Evolutionary conservation across 495 filamentous ascomycete species (phyloP).

Genomic region (Podospora fimiseda): DNA sequence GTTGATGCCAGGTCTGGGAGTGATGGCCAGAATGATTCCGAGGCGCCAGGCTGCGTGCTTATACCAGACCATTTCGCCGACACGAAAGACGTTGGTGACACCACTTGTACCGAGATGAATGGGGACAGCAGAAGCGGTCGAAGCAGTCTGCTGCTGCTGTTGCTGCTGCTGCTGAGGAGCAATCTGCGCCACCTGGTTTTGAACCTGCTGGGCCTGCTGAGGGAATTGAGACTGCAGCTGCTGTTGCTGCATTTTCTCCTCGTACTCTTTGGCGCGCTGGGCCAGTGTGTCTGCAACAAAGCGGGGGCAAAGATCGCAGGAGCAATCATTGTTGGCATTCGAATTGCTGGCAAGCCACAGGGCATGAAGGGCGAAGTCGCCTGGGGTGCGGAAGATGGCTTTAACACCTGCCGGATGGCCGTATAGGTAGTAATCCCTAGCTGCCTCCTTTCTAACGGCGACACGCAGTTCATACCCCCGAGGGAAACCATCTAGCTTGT

Average conservation of each 20-base stretch:
- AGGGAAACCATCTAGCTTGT: conserved; percentile 26
- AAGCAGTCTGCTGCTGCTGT: conserved; percentile 5
- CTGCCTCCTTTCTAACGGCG: conserved; percentile 18
- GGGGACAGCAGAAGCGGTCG: neutral
- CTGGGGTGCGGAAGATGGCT: conserved; percentile 32
- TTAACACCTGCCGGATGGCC: conserved; percentile 34
- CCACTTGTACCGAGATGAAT: conserved; percentile 19
- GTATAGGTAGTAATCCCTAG: conserved; percentile 36
- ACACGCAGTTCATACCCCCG: conserved; percentile 28
- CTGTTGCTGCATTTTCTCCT: conserved; percentile 6
- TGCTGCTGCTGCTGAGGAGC: conserved; percentile 4
- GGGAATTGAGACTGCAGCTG: conserved; percentile 4
- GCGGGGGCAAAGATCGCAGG: conserved; percentile 29
- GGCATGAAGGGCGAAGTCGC: conserved; percentile 37
- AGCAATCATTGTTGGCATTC: conserved; percentile 28
- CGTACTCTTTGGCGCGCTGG: neutral
- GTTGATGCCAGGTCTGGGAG: conserved; percentile 1
- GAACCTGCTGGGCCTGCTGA: conserved; percentile 2
- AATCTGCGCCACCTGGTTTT: conserved; percentile 6
- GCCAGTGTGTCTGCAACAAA: conserved; percentile 1
- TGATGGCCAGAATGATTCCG: conserved; percentile 28
- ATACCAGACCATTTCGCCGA: conserved; percentile 42
- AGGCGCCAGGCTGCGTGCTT: conserved; percentile 33
- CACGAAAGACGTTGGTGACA: conserved; percentile 30
- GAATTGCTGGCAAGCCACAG: conserved; percentile 33